Conservation (phyloP, 2,329 filamentous ascomycete species). For the Helminthosporium solani region DNA sequence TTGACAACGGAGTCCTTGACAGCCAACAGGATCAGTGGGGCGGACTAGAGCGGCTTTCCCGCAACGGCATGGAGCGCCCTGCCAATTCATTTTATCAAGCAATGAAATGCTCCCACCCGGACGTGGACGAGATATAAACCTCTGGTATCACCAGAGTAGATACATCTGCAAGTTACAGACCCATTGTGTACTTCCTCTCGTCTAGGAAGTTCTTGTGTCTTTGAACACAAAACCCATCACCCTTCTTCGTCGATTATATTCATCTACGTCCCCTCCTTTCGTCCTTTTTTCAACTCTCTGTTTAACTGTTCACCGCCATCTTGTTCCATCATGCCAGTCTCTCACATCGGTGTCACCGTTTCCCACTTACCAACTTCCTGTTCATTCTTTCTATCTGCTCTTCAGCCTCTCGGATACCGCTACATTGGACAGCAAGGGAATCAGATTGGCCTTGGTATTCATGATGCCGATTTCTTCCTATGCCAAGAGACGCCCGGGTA, state of each 20-base stretch:
- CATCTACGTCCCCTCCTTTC: conserved; percentile 19
- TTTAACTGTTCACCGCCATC: conserved; percentile 17
- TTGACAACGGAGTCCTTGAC: conserved; percentile 39
- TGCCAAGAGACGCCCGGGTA: conserved; percentile 62
- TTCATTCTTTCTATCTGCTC: conserved; percentile 78
- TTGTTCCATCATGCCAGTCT: conserved; percentile 58
- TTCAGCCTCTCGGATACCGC: conserved; percentile 74
- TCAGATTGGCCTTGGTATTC: conserved; percentile 62
- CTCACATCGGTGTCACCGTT: conserved; percentile 67
- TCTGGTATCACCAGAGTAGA: conserved; percentile 22
- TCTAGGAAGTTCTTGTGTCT: conserved; percentile 15
- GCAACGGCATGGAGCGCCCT: conserved; percentile 34
- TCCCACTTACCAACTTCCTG: conserved; percentile 75
- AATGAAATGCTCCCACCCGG: conserved; percentile 24
- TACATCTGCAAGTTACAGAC: conserved; percentile 12
- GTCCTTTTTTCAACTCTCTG: too few species aligned
- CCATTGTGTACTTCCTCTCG: conserved; percentile 12
- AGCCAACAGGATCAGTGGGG: conserved; percentile 39
- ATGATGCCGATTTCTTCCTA: conserved; percentile 64
- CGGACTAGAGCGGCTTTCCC: conserved; percentile 33
- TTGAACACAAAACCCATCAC: conserved; percentile 5
- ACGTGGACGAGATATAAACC: conserved; percentile 37
- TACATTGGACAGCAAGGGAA: conserved; percentile 65
- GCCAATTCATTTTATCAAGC: conserved; percentile 24
- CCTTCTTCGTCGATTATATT: conserved; percentile 6